Conservation (phyloP, 225 moss, liverwort and hornwort species). For the Neckera pumila region DNA sequence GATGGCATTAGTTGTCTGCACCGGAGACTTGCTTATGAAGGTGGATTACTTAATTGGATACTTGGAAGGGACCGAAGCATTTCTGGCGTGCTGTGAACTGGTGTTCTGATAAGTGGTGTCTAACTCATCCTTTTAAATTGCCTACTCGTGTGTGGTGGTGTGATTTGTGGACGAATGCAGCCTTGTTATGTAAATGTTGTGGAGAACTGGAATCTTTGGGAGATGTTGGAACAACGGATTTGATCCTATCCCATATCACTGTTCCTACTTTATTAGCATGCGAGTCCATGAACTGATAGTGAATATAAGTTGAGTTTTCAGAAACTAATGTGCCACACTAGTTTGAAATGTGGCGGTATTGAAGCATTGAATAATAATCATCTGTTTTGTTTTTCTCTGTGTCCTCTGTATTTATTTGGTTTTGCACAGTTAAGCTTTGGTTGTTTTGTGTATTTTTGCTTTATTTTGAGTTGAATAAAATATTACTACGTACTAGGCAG, state of each 20-base stretch:
- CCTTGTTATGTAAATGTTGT: background rate
- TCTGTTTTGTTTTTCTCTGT: background rate
- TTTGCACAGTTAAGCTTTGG: background rate
- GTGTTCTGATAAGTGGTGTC: background rate
- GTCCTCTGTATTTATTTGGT: background rate
- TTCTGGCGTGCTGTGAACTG: background rate
- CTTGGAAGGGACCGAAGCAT: background rate
- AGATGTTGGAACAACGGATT: background rate
- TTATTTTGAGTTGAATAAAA: background rate
- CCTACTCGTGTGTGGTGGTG: background rate
- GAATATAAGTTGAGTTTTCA: background rate
- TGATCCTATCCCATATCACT: background rate
- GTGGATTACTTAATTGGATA: background rate
- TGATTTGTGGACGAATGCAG: background rate
- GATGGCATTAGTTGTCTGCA: slow-evolving; percentile 42
- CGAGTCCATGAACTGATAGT: background rate
- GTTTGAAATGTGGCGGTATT: background rate
- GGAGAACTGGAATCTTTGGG: background rate
- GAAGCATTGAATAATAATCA: background rate
- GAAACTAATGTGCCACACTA: background rate
- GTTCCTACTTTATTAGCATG: background rate
- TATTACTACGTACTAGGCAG: background rate
- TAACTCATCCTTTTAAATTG: background rate
- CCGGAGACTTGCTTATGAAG: background rate
- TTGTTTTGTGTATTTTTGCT: background rate